Percentiles rank a stretch among this genome's conserved stretches.
phyloP scores from a whole-genome alignment of 163 green algal species.

The Scenedesmus sp. region DNA sequence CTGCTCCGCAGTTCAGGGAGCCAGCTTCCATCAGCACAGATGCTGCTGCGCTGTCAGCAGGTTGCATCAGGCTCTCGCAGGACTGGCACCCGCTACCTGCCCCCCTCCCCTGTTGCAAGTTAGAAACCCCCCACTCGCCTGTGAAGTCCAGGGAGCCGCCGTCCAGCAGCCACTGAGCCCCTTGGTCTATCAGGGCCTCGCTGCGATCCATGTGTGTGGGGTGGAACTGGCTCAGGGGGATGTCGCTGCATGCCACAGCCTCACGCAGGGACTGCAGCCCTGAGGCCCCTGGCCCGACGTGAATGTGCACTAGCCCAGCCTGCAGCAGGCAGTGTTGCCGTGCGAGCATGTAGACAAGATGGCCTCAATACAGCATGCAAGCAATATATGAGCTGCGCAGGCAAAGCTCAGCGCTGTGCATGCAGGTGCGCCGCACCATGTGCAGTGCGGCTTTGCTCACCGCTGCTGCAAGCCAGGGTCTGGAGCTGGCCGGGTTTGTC shows the following conservation, averaged over 20 bases:
- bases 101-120: background rate
- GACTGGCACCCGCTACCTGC: too few species aligned
- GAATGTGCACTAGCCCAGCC: slow-evolving; percentile 28
- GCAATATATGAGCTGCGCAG: too few species aligned
- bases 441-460: too few species aligned
- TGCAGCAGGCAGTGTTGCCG: background rate
- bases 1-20: too few species aligned
- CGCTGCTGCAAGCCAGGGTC: too few species aligned
- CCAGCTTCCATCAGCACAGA: too few species aligned
- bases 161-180: slow-evolving; percentile 14
- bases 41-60: too few species aligned
- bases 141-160: slow-evolving; percentile 42
- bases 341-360: background rate
- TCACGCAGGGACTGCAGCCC: slow-evolving; percentile 27
- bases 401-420: too few species aligned
- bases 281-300: slow-evolving; percentile 30
- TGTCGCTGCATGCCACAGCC: slow-evolving; percentile 12
- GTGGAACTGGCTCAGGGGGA: slow-evolving; percentile 37
- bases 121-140: background rate
- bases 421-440: too few species aligned
- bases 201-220: slow-evolving; percentile 41
- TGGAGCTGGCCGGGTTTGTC: too few species aligned
- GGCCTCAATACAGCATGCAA: too few species aligned
- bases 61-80: too few species aligned
- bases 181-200: slow-evolving; percentile 32